Evolutionary conservation across 768 basidiomycete genomes (phyloP).

Genomic region (Leccinum subtestaceum): DNA sequence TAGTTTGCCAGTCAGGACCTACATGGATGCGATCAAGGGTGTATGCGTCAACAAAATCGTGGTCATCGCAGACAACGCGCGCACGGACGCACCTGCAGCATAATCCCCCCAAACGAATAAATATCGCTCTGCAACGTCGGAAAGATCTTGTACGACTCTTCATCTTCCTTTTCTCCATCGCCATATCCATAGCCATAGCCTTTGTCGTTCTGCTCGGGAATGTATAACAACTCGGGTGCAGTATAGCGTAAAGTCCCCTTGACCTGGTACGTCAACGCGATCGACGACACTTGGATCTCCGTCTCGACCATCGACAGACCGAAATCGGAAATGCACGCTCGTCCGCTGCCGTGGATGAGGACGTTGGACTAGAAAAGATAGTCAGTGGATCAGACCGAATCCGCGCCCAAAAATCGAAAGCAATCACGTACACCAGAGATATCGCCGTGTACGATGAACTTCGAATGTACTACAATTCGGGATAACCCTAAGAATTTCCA

Average conservation of each 20-base stretch:
- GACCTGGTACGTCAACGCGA: constrained; percentile 30
- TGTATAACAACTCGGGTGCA: constrained; percentile 39
- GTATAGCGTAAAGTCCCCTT: constrained; percentile 50
- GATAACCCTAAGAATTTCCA: background rate
- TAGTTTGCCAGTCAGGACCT: constrained; percentile 23
- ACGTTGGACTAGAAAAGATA: constrained; percentile 38
- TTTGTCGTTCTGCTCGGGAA: background rate
- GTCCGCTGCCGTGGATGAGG: constrained; percentile 40
- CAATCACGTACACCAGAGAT: constrained; percentile 26
- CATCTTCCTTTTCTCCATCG: background rate
- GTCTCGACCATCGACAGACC: constrained; percentile 42
- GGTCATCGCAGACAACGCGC: background rate
- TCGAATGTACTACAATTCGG: constrained; percentile 18
- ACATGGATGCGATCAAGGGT: background rate
- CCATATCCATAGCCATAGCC: background rate
- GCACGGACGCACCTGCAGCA: constrained; percentile 21
- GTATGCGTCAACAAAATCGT: background rate
- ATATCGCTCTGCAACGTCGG: constrained; percentile 37
- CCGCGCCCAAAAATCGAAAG: background rate
- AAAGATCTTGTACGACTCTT: background rate
- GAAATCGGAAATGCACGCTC: constrained; percentile 45
- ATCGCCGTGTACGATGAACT: constrained; percentile 25
- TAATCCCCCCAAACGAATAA: constrained; percentile 29
- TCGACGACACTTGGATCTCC: constrained; percentile 32
- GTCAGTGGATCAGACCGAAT: background rate